Evolutionary conservation across 306 rosid species (phyloP), one percentile per base, ranked within the genome.

Genomic region (Quercus agrifolia): DNA sequence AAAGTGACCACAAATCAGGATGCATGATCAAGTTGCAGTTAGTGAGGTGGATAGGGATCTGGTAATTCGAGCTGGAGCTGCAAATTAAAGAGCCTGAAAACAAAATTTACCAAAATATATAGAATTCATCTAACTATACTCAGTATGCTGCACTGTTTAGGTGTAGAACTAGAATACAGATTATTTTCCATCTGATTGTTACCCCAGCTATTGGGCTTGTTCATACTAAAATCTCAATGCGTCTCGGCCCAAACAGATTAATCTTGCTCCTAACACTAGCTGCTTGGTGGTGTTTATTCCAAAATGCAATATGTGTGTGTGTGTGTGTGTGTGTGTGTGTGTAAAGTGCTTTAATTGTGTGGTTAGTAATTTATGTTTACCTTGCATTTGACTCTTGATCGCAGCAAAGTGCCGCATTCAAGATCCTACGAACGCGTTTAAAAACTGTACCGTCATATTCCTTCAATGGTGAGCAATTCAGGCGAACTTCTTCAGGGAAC

Each of bases 321-420:
- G 14, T 10, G 21, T 35, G 1, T 55, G 23, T 46, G 21, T 57
- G 4, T 11, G 15, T 11, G 14, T 10, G 14, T 11, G 14, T 11
- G 15, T 49, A 12, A 10, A 49, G 12, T 64, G 71, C 71, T 64
- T 35, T 68, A 68, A n/a, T 68, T 35, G 46, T 68, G 71, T 68
- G 13, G 11, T 41, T n/a, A 35, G 54, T 68, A 46, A 35, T 68
- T 19, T 20, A 27, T 77, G 44, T 51, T 81, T 49, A 73, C 85
- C 52, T 56, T 72, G 75, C 75, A 66, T 81, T 73, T 86, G 70
- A 25, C 79, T 17, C 67, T 71, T 41, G 33, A 66, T 79, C 80
- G 85, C 96, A 96, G 99, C 99, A 96, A 96, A 96, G 98, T 85
- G 92, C 93, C 2, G 99, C 99, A 63, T 96, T 96, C 78, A 93